Evolutionary conservation across 1,284 basidiomycete species (phyloP), one percentile per base, ranked within the genome.

Genomic region (Sphaerobolus stellatus): DNA sequence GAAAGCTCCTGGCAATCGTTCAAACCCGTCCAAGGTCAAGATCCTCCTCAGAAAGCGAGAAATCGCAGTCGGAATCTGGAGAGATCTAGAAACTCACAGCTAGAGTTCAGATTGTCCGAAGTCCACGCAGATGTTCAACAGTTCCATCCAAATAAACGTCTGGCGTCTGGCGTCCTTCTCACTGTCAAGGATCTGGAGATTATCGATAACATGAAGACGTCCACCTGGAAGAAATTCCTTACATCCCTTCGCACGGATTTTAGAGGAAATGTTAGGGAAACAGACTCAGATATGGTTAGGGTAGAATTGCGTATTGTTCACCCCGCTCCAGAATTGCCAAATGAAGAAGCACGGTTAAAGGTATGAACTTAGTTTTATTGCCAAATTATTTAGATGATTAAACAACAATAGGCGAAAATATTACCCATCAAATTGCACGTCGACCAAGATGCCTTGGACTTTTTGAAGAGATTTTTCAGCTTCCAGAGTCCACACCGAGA

Each of bases 361-460:
- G 94, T 94, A 65, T 68, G 88, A 65, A 18, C 8, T 16, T 9
- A 5, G 5, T 8, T 24, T 38, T 13, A 9, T 36, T 6, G 28
- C 41, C 14, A 8, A 20, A 20, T 46, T n/a, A 24, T 27, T 31
- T 8, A 30, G 58, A n/a, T 44, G 18, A 56, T 29, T 36, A 22
- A n/a, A 1, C 46, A 9, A 9, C 13, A 44, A 9, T 60, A 95
- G 92, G 86, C 86, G 22, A 96, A 96, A 68, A 79, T 98, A 28
- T 73, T 94, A 0, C 96, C 96, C 8, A 76, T 99, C 3, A 81
- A 95, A 24, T 73, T 99, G 34, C 93, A 98, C 69, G 92, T 99
- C 20, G 96, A 99, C 69, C 96, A 99, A 73, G 97, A 99, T 70
- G 96, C 97, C 7, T 81, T 99, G 14, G 97, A 99, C 69, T 99